Evolutionary conservation across 2,329 filamentous ascomycete genomes (phyloP).

Genomic region (Chrysoporthe puriensis): DNA sequence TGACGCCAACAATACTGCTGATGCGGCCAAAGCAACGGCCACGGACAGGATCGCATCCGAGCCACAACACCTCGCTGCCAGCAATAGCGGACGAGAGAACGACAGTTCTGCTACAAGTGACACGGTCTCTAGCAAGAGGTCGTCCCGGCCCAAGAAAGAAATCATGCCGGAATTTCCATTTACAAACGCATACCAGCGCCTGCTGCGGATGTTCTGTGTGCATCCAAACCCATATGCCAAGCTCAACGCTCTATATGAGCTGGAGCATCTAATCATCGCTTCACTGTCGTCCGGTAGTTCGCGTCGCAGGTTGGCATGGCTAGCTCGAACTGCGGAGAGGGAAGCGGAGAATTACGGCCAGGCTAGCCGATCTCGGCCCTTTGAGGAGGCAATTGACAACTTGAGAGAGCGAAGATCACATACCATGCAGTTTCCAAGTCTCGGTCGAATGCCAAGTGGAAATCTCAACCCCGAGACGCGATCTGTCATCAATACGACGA

Average conservation of each 20-base stretch:
- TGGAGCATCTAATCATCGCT: conserved; percentile 80
- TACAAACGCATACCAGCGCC: conserved; percentile 74
- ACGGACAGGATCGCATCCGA: conserved; percentile 33
- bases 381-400: conserved; percentile 72
- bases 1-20: conserved; percentile 48
- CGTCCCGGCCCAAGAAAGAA: conserved; percentile 38
- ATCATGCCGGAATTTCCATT: conserved; percentile 71
- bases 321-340: conserved; percentile 36
- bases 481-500: conserved; percentile 51
- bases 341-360: conserved; percentile 25
- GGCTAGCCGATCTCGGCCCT: conserved; percentile 46
- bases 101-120: conserved; percentile 48
- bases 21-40: conserved; percentile 40
- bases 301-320: conserved; percentile 42
- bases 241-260: conserved; percentile 78
- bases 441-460: conserved; percentile 29
- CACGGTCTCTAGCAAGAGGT: conserved; percentile 39
- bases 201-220: conserved; percentile 85
- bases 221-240: conserved; percentile 89
- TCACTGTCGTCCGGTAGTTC: conserved; percentile 65
- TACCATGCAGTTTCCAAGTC: conserved; percentile 47
- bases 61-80: conserved; percentile 27
- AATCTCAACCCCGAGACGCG: conserved; percentile 47
- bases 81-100: conserved; percentile 34
- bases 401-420: conserved; percentile 70